phyloP scores from a whole-genome alignment of 2,329 filamentous ascomycete genomes.

The Trichoderma simmonsii region DNA sequence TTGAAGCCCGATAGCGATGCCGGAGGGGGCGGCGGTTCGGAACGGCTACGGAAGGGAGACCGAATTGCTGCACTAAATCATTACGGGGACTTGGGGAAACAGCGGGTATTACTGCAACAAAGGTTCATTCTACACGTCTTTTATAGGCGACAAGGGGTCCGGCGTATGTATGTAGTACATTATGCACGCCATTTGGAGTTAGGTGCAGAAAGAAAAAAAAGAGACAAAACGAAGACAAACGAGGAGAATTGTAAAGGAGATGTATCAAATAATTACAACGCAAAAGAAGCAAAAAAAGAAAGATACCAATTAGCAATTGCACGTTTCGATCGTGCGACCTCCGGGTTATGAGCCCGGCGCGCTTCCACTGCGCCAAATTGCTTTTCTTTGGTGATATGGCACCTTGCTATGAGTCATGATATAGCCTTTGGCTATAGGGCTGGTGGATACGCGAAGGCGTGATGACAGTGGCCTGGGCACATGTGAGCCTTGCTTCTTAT shows the following conservation, averaged over 20 bases:
- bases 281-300: slow-evolving; percentile 15
- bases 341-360: slow-evolving; percentile 31
- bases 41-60: slow-evolving; percentile 5
- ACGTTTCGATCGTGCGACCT: slow-evolving; percentile 32
- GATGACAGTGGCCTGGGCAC: not conserved
- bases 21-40: slow-evolving; percentile 14
- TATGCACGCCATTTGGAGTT: slow-evolving; percentile 1
- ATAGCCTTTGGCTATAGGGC: not conserved
- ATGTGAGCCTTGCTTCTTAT: not conserved
- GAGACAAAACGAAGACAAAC: not conserved
- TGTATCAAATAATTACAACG: not conserved
- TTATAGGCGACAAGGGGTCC: not conserved
- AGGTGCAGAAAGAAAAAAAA: not conserved
- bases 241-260: not conserved
- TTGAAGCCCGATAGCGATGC: slow-evolving; percentile 15
- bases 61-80: not conserved
- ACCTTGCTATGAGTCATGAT: slow-evolving; percentile 1
- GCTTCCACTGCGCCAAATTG: slow-evolving; percentile 33
- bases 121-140: not conserved
- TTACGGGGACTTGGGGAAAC: not conserved
- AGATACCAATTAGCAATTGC: slow-evolving; percentile 28
- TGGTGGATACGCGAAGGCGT: slow-evolving; percentile 1
- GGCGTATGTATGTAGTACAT: not conserved
- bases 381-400: slow-evolving; percentile 20
- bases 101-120: not conserved